Evolutionary conservation across 371 early-diverging fungal species (phyloP).

Genomic region (Mortierella sp.): DNA sequence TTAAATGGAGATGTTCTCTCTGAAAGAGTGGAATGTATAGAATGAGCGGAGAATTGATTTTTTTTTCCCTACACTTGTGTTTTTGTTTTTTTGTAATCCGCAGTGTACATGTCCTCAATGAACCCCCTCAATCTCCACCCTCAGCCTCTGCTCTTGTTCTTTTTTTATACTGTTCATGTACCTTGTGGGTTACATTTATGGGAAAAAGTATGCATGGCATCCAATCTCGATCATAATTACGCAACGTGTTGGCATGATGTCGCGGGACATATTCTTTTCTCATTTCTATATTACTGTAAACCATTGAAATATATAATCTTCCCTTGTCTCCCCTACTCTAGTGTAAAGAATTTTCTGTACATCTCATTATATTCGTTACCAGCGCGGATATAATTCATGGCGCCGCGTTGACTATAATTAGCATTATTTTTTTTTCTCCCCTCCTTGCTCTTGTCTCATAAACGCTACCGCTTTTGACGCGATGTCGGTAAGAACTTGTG

Average conservation of each 20-base stretch:
- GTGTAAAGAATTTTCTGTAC: no score
- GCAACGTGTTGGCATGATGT: neutral
- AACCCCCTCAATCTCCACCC: neutral
- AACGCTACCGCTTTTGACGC: no score
- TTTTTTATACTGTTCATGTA: neutral
- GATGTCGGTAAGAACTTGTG: no score
- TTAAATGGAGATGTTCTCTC: neutral
- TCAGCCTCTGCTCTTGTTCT: neutral
- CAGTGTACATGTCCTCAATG: neutral
- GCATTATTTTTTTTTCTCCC: neutral
- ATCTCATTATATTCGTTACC: no score
- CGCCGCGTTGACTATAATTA: no score
- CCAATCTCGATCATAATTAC: slow-evolving; percentile 2
- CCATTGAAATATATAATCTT: no score
- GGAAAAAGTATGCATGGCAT: neutral
- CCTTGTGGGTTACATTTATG: neutral
- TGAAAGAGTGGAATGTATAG: neutral
- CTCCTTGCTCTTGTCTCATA: neutral
- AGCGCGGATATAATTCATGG: no score
- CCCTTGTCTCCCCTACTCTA: neutral
- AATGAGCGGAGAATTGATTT: neutral
- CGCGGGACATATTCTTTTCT: neutral
- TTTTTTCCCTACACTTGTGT: neutral
- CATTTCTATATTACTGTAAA: no score
- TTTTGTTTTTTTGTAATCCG: neutral